phyloP scores from a whole-genome alignment of 2,329 filamentous ascomycete genomes.

The Monosporascus ibericus region DNA sequence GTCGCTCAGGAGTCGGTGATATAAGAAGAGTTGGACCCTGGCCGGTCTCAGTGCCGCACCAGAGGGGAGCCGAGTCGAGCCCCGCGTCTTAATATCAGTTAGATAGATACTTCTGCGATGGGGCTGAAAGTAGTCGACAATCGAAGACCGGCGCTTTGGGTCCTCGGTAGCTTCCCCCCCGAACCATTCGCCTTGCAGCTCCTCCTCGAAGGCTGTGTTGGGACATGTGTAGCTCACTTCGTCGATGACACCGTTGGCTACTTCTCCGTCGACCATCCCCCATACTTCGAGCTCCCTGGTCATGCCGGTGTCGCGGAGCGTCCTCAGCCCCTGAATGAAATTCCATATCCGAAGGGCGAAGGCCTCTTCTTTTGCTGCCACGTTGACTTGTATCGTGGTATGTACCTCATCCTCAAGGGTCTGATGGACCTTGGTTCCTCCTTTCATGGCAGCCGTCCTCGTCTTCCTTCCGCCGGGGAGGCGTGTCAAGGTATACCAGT shows the following conservation, averaged over 20 bases:
- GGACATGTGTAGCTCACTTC: slow-evolving; percentile 74
- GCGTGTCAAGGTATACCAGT: slow-evolving; percentile 77
- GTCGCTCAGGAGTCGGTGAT: slow-evolving; percentile 75
- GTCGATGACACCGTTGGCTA: slow-evolving; percentile 88
- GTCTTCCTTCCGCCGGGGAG: slow-evolving; percentile 66
- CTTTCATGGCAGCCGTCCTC: slow-evolving; percentile 75
- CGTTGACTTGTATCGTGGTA: slow-evolving; percentile 64
- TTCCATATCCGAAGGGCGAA: slow-evolving; percentile 88
- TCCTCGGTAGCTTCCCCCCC: slow-evolving; percentile 14
- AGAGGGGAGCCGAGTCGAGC: slow-evolving; percentile 55
- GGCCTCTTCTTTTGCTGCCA: slow-evolving; percentile 70
- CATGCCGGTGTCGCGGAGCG: slow-evolving; percentile 61
- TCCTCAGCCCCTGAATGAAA: slow-evolving; percentile 76
- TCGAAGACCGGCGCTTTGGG: slow-evolving; percentile 28
- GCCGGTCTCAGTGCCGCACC: slow-evolving; percentile 65
- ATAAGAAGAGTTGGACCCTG: slow-evolving; percentile 82
- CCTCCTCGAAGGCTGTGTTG: slow-evolving; percentile 61
- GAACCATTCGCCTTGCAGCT: slow-evolving; percentile 36
- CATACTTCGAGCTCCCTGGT: slow-evolving; percentile 78
- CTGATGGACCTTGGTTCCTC: slow-evolving; percentile 74
- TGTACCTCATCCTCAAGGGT: slow-evolving; percentile 82
- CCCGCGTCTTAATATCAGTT: slow-evolving; percentile 82
- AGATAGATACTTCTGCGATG: slow-evolving; percentile 54
- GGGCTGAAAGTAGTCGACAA: slow-evolving; percentile 35
- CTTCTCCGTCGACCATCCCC: slow-evolving; percentile 73